These are phyloP conservation scores for Auriscalpium vulgare DNA, from an alignment of 768 basidiomycete genomes.

Conservation along the genomic window DNA sequence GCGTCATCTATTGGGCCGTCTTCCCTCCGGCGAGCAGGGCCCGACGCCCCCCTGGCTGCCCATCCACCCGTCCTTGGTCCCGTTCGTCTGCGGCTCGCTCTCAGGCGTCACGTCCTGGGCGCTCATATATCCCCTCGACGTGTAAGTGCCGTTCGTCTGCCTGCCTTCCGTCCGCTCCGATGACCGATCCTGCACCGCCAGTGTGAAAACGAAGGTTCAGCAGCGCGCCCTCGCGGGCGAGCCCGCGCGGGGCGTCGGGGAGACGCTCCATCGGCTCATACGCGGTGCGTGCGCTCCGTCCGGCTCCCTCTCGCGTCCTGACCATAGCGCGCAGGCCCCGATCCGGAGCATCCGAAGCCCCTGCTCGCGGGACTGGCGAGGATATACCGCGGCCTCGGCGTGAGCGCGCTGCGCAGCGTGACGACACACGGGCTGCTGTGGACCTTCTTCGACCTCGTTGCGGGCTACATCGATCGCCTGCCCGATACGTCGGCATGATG, in stretches of 20 bases:
- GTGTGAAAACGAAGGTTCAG: constrained; percentile 94
- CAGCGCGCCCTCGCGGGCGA: constrained; percentile 83
- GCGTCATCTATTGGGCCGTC: constrained; percentile 77
- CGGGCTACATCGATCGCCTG: constrained; percentile 62
- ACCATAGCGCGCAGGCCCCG: constrained; percentile 46
- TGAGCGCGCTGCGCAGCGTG: constrained; percentile 86
- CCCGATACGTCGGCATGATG: constrained; percentile 18
- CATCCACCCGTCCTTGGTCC: constrained; percentile 68
- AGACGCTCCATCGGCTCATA: constrained; percentile 72
- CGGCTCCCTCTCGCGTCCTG: not conserved
- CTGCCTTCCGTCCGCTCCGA: constrained; percentile 2
- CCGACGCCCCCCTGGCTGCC: constrained; percentile 81
- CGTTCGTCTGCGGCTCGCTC: constrained; percentile 86
- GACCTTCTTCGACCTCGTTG: constrained; percentile 84
- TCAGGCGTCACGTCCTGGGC: constrained; percentile 64
- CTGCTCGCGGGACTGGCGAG: constrained; percentile 69
- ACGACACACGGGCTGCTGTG: constrained; percentile 91
- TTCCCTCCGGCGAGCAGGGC: constrained; percentile 72
- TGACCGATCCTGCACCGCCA: constrained; percentile 22
- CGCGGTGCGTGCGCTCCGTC: constrained; percentile 44
- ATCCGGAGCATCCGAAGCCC: constrained; percentile 70
- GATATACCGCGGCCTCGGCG: constrained; percentile 90
- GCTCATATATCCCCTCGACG: constrained; percentile 86
- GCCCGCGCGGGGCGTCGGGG: constrained; percentile 57
- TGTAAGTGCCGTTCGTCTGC: constrained; percentile 41